phyloP scores from a whole-genome alignment of 106 monocot species.

The Dioscorea dumetorum region DNA sequence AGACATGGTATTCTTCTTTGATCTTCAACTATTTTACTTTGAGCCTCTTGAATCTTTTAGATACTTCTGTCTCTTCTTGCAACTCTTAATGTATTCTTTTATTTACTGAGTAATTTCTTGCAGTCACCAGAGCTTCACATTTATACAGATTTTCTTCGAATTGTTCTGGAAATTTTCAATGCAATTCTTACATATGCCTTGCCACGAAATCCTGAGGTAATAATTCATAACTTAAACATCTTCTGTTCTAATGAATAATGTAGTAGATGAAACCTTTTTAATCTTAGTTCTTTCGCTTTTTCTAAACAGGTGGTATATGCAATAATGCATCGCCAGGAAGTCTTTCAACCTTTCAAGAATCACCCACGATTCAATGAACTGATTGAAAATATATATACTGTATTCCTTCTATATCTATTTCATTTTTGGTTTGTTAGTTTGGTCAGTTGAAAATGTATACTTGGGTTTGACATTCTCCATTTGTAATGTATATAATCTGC shows the following conservation, averaged over 20 bases:
- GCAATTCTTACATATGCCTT: constrained; percentile 88
- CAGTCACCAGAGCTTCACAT: constrained; percentile 96
- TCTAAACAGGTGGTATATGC: constrained; percentile 87
- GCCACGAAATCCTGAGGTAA: constrained; percentile 90
- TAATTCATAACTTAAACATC: neutral
- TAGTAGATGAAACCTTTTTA: too few relatives aligned
- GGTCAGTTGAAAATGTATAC: neutral
- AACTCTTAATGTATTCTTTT: neutral
- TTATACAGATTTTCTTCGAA: constrained; percentile 85
- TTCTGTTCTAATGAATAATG: too few relatives aligned
- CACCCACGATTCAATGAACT: constrained; percentile 93
- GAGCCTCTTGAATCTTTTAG: neutral
- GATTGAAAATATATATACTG: constrained; percentile 86
- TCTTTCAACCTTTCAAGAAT: constrained; percentile 90
- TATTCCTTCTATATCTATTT: constrained; percentile 12
- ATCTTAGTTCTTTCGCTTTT: neutral
- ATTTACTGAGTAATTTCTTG: constrained; percentile 10
- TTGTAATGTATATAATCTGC: constrained; percentile 4
- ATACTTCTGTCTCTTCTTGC: neutral
- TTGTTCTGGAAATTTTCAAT: constrained; percentile 93
- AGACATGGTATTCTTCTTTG: constrained; percentile 55
- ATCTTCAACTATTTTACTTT: neutral
- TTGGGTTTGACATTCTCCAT: too few relatives aligned
- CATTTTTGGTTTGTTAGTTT: neutral
- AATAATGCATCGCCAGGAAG: constrained; percentile 85